Evolutionary conservation across 2,329 filamentous ascomycete species (phyloP), one percentile per base, ranked within the genome.

Genomic region (Colletotrichum tropicale): DNA sequence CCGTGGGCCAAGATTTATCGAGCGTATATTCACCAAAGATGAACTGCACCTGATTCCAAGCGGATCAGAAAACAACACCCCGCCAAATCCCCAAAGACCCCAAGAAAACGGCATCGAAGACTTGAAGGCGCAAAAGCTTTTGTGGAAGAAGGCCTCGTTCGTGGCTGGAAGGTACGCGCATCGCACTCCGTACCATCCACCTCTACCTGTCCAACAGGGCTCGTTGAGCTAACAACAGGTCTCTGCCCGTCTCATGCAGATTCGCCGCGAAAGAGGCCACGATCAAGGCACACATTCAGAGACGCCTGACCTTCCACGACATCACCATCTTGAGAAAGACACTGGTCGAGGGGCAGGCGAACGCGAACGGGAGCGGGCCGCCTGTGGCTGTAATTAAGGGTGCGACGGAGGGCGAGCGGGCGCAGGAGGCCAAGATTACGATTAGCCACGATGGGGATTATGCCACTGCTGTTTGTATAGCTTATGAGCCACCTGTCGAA

Each of bases 401-500:
- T 9, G 77, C 78, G 32, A 79, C 74, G 3, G 80, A 72, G 18
- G 80, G 74, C 21, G 81, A 78, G n/a, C 80, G 76, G 55, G 82
- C 87, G 75, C 89, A 92, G 78, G 87, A 91, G 66, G 95, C 93
- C 16, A 88, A 91, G 80, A 82, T 98, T 60, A 96, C 94, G 75
- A 98, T 98, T 79, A 97, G 94, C 80, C 96, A 98, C 82, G 96
- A 98, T 83, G 93, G 91, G 3, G 93, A 95, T 9, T 98, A 96
- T 84, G 95, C 95, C 12, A 93, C 90, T 24, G 94, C 94, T 8
- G 88, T 93, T 1, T 94, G 93, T 77, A 78, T 95, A 38, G 91
- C 90, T n/a, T 79, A 80, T 32, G 81, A 84, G 12, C 74, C 76
- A 32, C 15, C n/a, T 58, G 13, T 24, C 21, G 15, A 21, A 55